Base-by-base conservation (phyloP, 2,329 filamentous ascomycete species). In the Verticillium isaacii region DNA sequence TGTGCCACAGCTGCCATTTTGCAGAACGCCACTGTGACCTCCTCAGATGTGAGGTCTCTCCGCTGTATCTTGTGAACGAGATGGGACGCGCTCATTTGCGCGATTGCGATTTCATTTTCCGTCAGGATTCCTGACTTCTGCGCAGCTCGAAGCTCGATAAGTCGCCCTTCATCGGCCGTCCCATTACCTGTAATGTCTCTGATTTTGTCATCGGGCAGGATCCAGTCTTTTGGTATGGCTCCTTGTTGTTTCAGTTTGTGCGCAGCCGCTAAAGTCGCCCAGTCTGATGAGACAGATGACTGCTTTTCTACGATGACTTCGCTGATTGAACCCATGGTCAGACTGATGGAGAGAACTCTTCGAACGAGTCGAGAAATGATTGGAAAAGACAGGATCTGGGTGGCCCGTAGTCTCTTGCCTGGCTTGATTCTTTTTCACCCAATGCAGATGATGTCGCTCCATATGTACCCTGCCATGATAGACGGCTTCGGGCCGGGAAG, bases 1-100 rank as follows among this genome's bases (percentile, higher is more conserved):
- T 72, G 70, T 0, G 69, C 69, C 8, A 72, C 45, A 50, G 70
- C 70, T 1, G 70, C 70, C 41, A 67, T 65, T 56, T 72, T 71
- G 45, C 66, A 67, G 25, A 72, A 71, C 1, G 70, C 70, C 14
- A 67, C 60, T 0, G 67, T 64, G 1, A 72, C 70, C 23, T 68
- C 66, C 19, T 68, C 62, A 1, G 70, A 66, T 0, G 70, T 67
- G 7, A 70, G 60, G 2, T 64, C 23, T 2, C 64, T 61, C 1
- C n/a, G 32, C 4, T 63, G 57, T 5, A 71, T 61, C 36, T 66
- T 64, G 32, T 32, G 41, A 0, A 68, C 58, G 2, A 71, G 60
- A 1, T 65, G 34, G 5, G 56, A 52, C 1, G 67, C 67, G 19
- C 41, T 64, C 9, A 65, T 63, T n/a, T 61, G 62, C 4, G 68